phyloP scores from a whole-genome alignment of 2,329 filamentous ascomycete species.

The Aspergillus piperis region DNA sequence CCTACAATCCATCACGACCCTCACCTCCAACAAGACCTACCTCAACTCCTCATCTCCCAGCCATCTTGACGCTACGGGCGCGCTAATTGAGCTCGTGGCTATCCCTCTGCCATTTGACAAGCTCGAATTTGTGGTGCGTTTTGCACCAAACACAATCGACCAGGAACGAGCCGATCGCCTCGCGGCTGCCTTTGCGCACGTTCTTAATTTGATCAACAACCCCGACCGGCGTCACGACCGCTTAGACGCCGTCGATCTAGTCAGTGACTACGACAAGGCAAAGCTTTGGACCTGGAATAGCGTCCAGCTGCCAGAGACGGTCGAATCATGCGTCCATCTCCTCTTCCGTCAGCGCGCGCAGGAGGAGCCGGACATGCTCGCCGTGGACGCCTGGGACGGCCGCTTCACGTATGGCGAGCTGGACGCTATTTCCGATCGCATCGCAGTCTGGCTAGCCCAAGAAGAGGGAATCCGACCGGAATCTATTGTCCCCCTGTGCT shows the following conservation, averaged over 20 bases:
- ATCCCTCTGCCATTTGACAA: not conserved
- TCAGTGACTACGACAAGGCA: slow-evolving; percentile 12
- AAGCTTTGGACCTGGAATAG: slow-evolving; percentile 20
- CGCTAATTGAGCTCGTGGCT: not conserved
- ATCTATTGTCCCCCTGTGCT: not conserved
- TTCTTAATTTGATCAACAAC: not conserved
- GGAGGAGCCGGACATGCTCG: slow-evolving; percentile 12
- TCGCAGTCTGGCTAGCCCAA: not conserved
- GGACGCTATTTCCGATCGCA: slow-evolving; percentile 8
- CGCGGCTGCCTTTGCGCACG: not conserved
- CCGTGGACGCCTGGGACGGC: slow-evolving; percentile 30
- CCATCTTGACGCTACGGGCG: not conserved
- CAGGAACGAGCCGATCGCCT: not conserved
- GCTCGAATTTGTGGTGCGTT: not conserved
- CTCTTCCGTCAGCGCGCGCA: not conserved
- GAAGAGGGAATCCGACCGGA: not conserved
- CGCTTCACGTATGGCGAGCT: slow-evolving; percentile 25
- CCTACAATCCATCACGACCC: not conserved
- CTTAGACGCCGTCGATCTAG: not conserved
- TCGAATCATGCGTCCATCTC: slow-evolving; percentile 11
- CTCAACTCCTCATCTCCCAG: not conserved
- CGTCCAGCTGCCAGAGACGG: slow-evolving; percentile 2
- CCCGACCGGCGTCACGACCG: not conserved
- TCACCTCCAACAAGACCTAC: not conserved
- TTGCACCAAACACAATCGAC: not conserved